These are phyloP conservation scores for Cylindricascospora bacillispora DNA, from an alignment of 1,139 yeast species.

Conservation along the genomic window DNA sequence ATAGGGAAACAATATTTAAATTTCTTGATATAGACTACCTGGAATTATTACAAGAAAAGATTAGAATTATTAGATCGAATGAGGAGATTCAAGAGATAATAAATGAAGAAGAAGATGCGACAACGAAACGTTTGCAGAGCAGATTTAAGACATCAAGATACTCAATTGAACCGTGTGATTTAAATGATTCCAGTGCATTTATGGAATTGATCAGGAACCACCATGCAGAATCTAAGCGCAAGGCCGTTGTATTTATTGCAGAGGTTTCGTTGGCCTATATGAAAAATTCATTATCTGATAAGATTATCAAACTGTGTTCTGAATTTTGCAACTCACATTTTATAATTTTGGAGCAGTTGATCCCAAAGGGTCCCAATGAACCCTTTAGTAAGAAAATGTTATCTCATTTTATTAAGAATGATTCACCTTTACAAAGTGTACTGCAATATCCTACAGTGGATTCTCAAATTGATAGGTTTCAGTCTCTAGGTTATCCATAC, in stretches of 20 bases:
- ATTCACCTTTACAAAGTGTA: slow-evolving; percentile 63
- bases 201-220: slow-evolving; percentile 25
- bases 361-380: slow-evolving; percentile 50
- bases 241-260: slow-evolving; percentile 52
- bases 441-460: slow-evolving; percentile 37
- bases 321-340: slow-evolving; percentile 41
- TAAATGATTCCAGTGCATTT: slow-evolving; percentile 39
- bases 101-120: slow-evolving; percentile 23
- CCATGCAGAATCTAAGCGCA: slow-evolving; percentile 20
- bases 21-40: slow-evolving; percentile 72
- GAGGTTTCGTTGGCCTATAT: slow-evolving; percentile 78
- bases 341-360: slow-evolving; percentile 55
- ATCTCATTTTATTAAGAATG: slow-evolving; percentile 51
- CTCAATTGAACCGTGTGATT: slow-evolving; percentile 58
- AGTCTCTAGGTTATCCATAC: slow-evolving; percentile 32
- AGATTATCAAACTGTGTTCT: slow-evolving; percentile 40
- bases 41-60: slow-evolving; percentile 45
- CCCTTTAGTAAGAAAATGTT: slow-evolving; percentile 70
- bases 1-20: slow-evolving; percentile 29
- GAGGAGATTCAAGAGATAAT: slow-evolving; percentile 37
- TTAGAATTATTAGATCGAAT: slow-evolving; percentile 37
- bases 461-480: slow-evolving; percentile 42
- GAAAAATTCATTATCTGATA: slow-evolving; percentile 57
- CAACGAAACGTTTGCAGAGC: slow-evolving; percentile 7
- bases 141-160: slow-evolving; percentile 40